Conservation (phyloP, 495 filamentous ascomycete species). For the Xylaria bambusicola region DNA sequence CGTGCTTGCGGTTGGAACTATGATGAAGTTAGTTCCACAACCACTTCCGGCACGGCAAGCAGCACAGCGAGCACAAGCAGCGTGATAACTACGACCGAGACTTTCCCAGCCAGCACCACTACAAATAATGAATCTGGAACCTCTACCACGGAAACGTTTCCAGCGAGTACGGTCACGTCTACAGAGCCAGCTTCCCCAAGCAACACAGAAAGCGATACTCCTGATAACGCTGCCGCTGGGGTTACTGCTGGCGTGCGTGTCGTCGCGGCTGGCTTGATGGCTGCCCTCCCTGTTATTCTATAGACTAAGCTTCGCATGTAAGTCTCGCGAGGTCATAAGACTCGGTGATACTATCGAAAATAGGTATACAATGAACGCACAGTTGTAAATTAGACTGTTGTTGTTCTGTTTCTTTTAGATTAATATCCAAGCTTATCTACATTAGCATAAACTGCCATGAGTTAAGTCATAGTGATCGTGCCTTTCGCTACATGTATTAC, state of each 20-base stretch:
- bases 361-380: too few relatives aligned
- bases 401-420: too few relatives aligned
- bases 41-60: not conserved
- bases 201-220: not conserved
- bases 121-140: not conserved
- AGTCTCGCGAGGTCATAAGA: too few relatives aligned
- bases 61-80: not conserved
- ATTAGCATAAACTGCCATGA: too few relatives aligned
- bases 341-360: too few relatives aligned
- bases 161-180: not conserved
- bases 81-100: not conserved
- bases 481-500: too few relatives aligned
- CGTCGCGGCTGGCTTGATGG: constrained; percentile 7
- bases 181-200: constrained; percentile 3
- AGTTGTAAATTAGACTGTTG: too few relatives aligned
- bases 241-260: not conserved
- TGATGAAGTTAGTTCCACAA: not conserved
- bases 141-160: not conserved
- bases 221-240: not conserved
- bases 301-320: not conserved
- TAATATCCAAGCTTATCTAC: too few relatives aligned
- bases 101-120: not conserved
- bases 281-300: constrained; percentile 1
- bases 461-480: too few relatives aligned
- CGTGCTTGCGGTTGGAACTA: constrained; percentile 5